Evolutionary conservation across 164 flowering plant genomes (phyloP).

Genomic region (Magnolia sinica): DNA sequence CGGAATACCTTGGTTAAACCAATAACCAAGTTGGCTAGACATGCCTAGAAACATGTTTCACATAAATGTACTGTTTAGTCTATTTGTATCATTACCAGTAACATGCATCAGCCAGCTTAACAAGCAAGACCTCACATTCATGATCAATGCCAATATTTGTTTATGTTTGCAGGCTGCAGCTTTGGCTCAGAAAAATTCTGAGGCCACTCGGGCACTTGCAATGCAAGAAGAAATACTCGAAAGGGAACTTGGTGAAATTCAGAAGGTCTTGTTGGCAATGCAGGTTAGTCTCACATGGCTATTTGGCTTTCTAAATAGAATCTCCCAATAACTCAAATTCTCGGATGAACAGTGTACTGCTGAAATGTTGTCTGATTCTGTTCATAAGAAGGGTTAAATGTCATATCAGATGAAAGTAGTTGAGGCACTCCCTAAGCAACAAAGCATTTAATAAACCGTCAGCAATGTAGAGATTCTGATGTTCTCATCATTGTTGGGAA

Average conservation of each 20-base stretch:
- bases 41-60: not conserved
- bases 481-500: not conserved
- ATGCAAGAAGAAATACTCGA: conserved; percentile 69
- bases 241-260: conserved; percentile 93
- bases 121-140: not conserved
- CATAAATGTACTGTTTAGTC: not conserved
- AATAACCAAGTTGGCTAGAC: not conserved
- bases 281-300: conserved; percentile 48
- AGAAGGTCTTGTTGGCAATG: conserved; percentile 88
- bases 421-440: not conserved
- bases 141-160: conserved; percentile 10
- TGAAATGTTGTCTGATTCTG: not conserved
- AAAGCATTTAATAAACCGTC: not conserved
- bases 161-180: conserved; percentile 66
- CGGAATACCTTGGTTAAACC: no score
- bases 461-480: not conserved
- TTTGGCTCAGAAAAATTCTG: conserved; percentile 86
- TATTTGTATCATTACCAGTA: not conserved
- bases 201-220: conserved; percentile 82
- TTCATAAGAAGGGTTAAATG: not conserved
- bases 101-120: not conserved
- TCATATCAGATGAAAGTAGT: not conserved
- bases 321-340: not conserved
- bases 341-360: not conserved
- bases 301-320: not conserved